Base-by-base conservation (phyloP, 306 rosid species). In the Boehmeria nivea region DNA sequence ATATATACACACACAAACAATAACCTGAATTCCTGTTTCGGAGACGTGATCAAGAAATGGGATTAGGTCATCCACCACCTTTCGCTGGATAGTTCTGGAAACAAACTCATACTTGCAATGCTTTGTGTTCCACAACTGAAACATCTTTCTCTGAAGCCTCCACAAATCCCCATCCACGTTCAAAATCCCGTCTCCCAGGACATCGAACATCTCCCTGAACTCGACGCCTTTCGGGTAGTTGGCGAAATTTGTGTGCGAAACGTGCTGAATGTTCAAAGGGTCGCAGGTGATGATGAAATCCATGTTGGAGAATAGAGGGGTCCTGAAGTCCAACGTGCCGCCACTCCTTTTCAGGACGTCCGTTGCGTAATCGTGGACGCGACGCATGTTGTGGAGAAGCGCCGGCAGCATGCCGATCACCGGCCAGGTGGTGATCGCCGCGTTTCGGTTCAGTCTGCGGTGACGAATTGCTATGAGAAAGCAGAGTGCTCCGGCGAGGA, bases 251-350 rank as follows among this genome's bases (percentile, higher is more conserved):
- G 6, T 36, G 52, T 26, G 59, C 45, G 48, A 20, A 6, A 75
- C 64, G 61, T 75, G 61, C n/a, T 70, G 63, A 3, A 82, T 60
- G 6, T 83, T 83, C 36, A 39, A 36, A 17, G 81, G 77, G 51
- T 78, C 72, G 2, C 62, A 51, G 0, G 85, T 78, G 8, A 61
- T 0, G 5, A 64, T 18, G 10, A 65, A 47, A 18, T 53, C 39
- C 23, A 52, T 46, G 4, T 36, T 17, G 12, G 68, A 13, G 17
- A 58, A 60, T 0, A 11, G 12, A 9, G 75, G 76, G 42, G 80
- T 79, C 6, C 19, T 18, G 53, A 82, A 24, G 12, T n/a, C 43
- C 7, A 43, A 13, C 0, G 80, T 74, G 15, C 80, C 64, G 0
- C 61, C 75, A 31, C 49, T 6, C 17, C 37, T 49, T 33, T 12